Conservation (phyloP, 257 asterid species). For the Apocynum venetum region DNA sequence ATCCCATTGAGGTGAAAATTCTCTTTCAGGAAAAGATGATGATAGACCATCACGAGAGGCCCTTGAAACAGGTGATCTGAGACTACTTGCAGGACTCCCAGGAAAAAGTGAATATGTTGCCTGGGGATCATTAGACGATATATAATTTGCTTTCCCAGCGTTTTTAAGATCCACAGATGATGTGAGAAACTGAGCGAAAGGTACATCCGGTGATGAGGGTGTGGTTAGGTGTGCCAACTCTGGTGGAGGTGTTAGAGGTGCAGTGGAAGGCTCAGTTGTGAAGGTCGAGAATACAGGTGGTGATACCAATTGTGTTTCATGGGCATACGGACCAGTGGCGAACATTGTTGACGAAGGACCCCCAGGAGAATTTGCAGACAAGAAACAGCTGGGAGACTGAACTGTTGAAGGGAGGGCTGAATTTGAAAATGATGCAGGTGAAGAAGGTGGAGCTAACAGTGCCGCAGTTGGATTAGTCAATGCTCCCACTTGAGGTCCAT, state of each 20-base stretch:
- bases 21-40: slow-evolving; percentile 39
- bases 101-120: slow-evolving; percentile 65
- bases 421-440: slow-evolving; percentile 74
- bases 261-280: slow-evolving; percentile 90
- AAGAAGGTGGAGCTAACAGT: slow-evolving; percentile 75
- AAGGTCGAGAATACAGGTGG: slow-evolving; percentile 88
- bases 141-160: slow-evolving; percentile 32
- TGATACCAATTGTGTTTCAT: slow-evolving; percentile 75
- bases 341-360: slow-evolving; percentile 67
- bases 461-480: slow-evolving; percentile 61
- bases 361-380: slow-evolving; percentile 72
- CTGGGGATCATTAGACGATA: slow-evolving; percentile 54
- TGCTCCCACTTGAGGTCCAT: slow-evolving; percentile 59
- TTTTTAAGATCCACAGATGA: slow-evolving; percentile 46
- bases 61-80: slow-evolving; percentile 61
- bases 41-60: slow-evolving; percentile 36
- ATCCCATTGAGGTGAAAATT: slow-evolving; percentile 51
- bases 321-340: slow-evolving; percentile 84
- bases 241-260: slow-evolving; percentile 85
- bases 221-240: slow-evolving; percentile 83
- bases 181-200: slow-evolving; percentile 72
- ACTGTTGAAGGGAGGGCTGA: slow-evolving; percentile 79
- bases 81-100: slow-evolving; percentile 70
- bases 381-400: slow-evolving; percentile 72
- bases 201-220: slow-evolving; percentile 95